Conservation (phyloP, 768 basidiomycete genomes). For the Mycena crocata region DNA sequence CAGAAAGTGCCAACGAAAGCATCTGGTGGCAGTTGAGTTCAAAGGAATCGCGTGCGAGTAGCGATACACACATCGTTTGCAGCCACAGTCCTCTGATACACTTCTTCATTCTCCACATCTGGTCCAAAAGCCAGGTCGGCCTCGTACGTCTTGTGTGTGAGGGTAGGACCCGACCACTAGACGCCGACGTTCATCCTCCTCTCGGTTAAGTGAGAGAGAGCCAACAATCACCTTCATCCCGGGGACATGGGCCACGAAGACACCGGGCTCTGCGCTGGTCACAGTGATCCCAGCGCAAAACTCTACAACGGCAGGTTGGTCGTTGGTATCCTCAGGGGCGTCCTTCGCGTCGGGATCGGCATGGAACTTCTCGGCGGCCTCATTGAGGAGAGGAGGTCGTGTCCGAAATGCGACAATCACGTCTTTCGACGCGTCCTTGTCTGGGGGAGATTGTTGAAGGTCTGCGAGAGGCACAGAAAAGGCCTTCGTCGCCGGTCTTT, state of each 20-base stretch:
- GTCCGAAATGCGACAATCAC: conserved; percentile 51
- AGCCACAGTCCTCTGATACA: conserved; percentile 47
- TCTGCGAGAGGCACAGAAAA: conserved; percentile 33
- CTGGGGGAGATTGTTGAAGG: conserved; percentile 18
- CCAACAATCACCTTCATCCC: conserved; percentile 42
- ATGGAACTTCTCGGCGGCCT: conserved; percentile 43
- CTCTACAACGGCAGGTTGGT: conserved; percentile 28
- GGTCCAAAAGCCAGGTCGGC: conserved; percentile 50
- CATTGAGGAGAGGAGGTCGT: conserved; percentile 45
- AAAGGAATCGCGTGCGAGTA: not conserved
- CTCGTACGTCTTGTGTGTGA: conserved; percentile 47
- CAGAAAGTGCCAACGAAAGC: conserved; percentile 42
- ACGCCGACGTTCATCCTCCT: conserved; percentile 2
- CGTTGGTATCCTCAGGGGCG: conserved; percentile 10
- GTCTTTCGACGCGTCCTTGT: conserved; percentile 39
- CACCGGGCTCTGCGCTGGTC: conserved; percentile 44
- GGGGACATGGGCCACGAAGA: conserved; percentile 48
- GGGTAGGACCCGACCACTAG: conserved; percentile 49
- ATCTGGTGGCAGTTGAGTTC: conserved; percentile 30
- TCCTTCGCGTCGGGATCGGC: conserved; percentile 30
- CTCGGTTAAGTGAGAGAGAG: not conserved
- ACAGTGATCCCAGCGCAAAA: conserved; percentile 46
- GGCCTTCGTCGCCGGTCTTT: conserved; percentile 32
- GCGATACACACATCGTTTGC: conserved; percentile 42
- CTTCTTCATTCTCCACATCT: conserved; percentile 45